Conservation (phyloP, 139 green algal genomes). For the Tetraselmis chui region DNA sequence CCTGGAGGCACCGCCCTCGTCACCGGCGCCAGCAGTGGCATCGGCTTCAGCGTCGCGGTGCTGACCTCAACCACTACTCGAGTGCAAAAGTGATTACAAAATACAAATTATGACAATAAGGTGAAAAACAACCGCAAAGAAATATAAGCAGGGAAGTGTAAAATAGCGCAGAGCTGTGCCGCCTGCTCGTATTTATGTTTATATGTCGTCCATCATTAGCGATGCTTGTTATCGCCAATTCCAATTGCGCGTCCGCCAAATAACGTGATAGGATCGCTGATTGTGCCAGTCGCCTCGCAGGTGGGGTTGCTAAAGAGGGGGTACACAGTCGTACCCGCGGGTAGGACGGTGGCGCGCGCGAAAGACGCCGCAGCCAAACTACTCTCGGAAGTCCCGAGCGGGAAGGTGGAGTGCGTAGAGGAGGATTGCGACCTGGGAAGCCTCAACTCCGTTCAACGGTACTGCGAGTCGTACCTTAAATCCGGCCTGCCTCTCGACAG, state of each 20-base stretch:
- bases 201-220: background rate
- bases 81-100: background rate
- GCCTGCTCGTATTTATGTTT: background rate
- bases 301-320: background rate
- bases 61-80: background rate
- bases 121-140: background rate
- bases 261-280: background rate
- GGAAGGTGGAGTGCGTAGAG: background rate
- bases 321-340: background rate
- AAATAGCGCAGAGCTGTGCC: background rate
- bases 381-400: background rate
- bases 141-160: background rate
- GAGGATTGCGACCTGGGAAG: constrained; percentile 14
- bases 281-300: background rate
- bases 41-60: background rate
- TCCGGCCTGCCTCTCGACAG: constrained; percentile 18
- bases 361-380: background rate
- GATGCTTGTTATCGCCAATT: background rate
- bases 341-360: background rate
- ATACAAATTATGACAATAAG: background rate
- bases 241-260: no score
- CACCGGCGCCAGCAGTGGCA: background rate
- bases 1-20: background rate
- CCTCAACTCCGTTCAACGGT: constrained; percentile 22
- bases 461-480: constrained; percentile 14